phyloP scores from a whole-genome alignment of 75 land plant genomes.

The Adiantum capillusveneris region DNA sequence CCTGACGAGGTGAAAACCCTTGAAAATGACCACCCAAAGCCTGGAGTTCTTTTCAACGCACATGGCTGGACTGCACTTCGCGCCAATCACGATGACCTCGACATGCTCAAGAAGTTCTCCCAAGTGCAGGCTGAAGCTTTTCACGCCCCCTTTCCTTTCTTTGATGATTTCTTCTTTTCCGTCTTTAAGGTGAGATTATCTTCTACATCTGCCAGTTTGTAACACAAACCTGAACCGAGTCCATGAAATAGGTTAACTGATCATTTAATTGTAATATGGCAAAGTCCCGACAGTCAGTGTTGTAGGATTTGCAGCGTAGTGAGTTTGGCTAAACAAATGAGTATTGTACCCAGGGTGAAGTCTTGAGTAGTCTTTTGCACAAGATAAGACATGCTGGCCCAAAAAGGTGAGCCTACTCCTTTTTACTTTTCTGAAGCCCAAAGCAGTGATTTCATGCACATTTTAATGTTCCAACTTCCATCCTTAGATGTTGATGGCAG shows the following conservation, averaged over 20 bases:
- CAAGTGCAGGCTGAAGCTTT: conserved; percentile 69
- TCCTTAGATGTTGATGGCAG: conserved; percentile 25
- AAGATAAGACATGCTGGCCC: conserved; percentile 65
- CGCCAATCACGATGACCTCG: conserved; percentile 1
- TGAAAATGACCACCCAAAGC: too few relatives aligned
- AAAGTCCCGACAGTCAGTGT: too few relatives aligned
- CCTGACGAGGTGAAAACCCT: too few relatives aligned
- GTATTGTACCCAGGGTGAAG: conserved; percentile 73
- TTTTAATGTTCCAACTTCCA: neutral
- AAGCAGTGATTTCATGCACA: neutral
- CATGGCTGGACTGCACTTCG: neutral
- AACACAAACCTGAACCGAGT: too few relatives aligned
- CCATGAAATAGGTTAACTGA: too few relatives aligned
- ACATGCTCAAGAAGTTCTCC: conserved; percentile 17
- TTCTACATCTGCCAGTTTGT: too few relatives aligned
- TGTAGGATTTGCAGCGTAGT: too few relatives aligned
- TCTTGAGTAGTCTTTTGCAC: conserved; percentile 59
- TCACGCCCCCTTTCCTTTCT: conserved; percentile 45
- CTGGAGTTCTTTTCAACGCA: too few relatives aligned
- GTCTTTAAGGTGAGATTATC: conserved; percentile 66
- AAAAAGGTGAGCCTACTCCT: conserved; percentile 42
- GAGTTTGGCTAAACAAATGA: too few relatives aligned
- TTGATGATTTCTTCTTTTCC: conserved; percentile 59
- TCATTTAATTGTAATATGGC: too few relatives aligned
- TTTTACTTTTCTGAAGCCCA: neutral